Evolutionary conservation across 2,329 filamentous ascomycete genomes (phyloP).

Genomic region (Sporothrix curviconia): DNA sequence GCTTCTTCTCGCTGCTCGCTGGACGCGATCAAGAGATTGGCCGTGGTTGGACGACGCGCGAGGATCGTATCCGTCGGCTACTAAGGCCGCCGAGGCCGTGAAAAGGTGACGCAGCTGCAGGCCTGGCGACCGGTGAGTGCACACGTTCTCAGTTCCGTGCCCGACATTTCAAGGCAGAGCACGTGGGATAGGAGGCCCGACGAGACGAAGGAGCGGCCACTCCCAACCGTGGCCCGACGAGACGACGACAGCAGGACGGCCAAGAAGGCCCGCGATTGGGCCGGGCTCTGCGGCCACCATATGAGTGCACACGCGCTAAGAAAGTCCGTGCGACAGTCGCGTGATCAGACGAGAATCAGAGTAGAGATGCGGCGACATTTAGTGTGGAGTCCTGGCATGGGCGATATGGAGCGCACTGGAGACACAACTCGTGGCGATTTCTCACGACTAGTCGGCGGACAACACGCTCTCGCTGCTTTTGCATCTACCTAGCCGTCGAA

Average conservation of each 20-base stretch:
- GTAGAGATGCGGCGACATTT: no score
- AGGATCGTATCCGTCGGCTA: conserved; percentile 72
- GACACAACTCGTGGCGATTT: no score
- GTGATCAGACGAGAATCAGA: no score
- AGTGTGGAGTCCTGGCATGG: no score
- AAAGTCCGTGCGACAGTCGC: conserved; percentile 69
- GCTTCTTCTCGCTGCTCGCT: conserved; percentile 62
- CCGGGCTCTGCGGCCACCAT: conserved; percentile 63
- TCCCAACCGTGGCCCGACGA: conserved; percentile 72
- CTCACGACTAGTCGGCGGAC: no score
- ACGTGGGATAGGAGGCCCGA: conserved; percentile 60
- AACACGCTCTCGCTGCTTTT: no score
- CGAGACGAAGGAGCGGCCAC: conserved; percentile 48
- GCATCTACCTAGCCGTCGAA: no score
- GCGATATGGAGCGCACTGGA: no score
- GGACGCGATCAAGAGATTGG: conserved; percentile 57
- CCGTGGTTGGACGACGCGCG: conserved; percentile 64
- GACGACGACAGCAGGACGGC: conserved; percentile 35
- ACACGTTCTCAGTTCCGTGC: conserved; percentile 50
- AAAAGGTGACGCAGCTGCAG: conserved; percentile 60
- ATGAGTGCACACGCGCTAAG: conserved; percentile 69
- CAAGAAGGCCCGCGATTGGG: no score
- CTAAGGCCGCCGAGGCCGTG: conserved; percentile 58
- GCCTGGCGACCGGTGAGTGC: conserved; percentile 51
- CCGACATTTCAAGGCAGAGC: conserved; percentile 58